phyloP scores from a whole-genome alignment of 2,329 filamentous ascomycete genomes.

The Colletotrichum lini region DNA sequence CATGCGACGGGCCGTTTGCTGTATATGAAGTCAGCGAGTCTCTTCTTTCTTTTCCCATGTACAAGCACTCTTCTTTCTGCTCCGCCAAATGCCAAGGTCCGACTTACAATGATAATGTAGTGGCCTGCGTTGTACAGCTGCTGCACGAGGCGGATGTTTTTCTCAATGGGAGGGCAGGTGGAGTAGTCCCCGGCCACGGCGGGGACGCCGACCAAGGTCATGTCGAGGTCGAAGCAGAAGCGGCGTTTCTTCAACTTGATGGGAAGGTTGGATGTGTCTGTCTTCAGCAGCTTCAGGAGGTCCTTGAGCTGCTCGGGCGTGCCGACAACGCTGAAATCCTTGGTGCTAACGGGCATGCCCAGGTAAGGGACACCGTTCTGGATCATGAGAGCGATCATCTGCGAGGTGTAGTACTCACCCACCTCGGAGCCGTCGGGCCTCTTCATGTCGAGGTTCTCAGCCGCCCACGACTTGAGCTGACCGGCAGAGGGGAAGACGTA shows the following conservation, averaged over 20 bases:
- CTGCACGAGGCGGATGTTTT: constrained; percentile 49
- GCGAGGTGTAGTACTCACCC: constrained; percentile 49
- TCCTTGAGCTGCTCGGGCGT: constrained; percentile 49
- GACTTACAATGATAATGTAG: constrained; percentile 50
- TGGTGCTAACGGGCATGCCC: constrained; percentile 44
- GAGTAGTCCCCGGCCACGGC: constrained; percentile 48
- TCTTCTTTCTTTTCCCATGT: too few species aligned
- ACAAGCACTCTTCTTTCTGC: too few species aligned
- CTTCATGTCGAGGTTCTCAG: constrained; percentile 45
- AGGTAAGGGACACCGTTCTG: constrained; percentile 46
- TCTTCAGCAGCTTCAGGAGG: constrained; percentile 47
- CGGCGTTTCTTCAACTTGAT: constrained; percentile 47
- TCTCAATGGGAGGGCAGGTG: constrained; percentile 49
- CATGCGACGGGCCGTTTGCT: constrained; percentile 50
- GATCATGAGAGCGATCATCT: constrained; percentile 48
- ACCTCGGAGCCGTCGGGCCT: constrained; percentile 44
- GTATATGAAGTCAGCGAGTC: background rate
- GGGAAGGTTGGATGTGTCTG: constrained; percentile 41
- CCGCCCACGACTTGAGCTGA: constrained; percentile 46
- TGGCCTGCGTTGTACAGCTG: constrained; percentile 49
- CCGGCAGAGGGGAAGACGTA: constrained; percentile 48
- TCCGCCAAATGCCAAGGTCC: constrained; percentile 24
- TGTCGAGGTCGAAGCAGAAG: constrained; percentile 52
- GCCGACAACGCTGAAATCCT: constrained; percentile 49
- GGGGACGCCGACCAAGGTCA: constrained; percentile 50